A percentile compares a stretch with the other conserved stretches of the same genome.
These are phyloP conservation scores for Cladosporium sp. DNA, from an alignment of 2,329 filamentous ascomycete genomes.

Conservation along the genomic window DNA sequence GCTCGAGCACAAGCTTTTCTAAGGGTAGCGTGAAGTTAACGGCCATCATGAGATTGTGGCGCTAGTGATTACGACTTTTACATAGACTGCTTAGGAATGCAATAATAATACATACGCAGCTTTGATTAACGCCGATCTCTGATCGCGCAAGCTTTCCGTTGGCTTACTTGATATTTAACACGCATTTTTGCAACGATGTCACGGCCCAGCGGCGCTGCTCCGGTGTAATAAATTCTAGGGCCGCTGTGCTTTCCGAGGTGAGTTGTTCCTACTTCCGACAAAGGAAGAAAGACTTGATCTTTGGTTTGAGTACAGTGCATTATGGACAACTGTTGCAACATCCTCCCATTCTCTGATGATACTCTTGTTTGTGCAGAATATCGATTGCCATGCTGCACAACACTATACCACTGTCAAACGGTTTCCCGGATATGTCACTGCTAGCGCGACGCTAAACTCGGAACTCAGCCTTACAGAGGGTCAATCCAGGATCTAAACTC, in stretches of 20 bases:
- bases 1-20: slow-evolving; percentile 94
- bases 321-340: neutral
- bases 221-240: neutral
- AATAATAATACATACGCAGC: neutral
- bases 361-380: too few species aligned
- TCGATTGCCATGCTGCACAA: neutral
- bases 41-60: neutral
- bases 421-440: neutral
- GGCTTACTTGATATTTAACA: neutral
- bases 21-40: neutral
- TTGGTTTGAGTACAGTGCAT: neutral
- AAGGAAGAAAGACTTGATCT: neutral
- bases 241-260: neutral
- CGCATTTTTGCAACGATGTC: neutral
- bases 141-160: slow-evolving; percentile 1
- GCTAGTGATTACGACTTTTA: neutral
- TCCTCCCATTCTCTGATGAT: too few species aligned
- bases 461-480: neutral
- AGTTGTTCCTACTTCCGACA: neutral
- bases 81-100: neutral
- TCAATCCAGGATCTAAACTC: neutral
- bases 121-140: neutral
- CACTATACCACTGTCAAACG: neutral
- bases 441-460: neutral
- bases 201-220: neutral